phyloP scores from a whole-genome alignment of 2,329 filamentous ascomycete species.

The Penicillium sp. region DNA sequence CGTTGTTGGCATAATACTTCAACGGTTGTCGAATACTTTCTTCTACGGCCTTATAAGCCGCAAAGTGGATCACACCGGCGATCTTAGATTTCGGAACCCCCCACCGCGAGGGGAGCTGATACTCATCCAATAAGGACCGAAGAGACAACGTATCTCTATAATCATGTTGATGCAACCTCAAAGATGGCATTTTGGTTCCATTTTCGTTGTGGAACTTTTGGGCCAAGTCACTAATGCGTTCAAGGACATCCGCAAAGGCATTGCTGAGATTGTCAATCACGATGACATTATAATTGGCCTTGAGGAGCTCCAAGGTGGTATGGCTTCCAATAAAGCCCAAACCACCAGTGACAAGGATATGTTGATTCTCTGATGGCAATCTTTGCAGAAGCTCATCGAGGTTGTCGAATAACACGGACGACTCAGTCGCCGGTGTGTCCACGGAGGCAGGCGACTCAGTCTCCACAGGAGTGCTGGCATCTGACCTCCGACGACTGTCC shows the following conservation, averaged over 20 bases:
- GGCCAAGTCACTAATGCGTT: conserved; percentile 40
- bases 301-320: conserved; percentile 47
- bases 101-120: conserved; percentile 40
- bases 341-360: conserved; percentile 50
- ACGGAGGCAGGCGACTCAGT: conserved; percentile 33
- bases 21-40: conserved; percentile 66
- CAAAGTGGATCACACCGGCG: conserved; percentile 70
- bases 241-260: conserved; percentile 40
- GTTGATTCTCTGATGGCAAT: conserved; percentile 40
- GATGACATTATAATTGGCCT: conserved; percentile 46
- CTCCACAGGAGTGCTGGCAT: conserved; percentile 37
- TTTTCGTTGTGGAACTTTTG: conserved; percentile 41
- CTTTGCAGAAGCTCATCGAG: conserved; percentile 48
- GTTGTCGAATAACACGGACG: conserved; percentile 51
- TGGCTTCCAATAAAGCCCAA: conserved; percentile 50
- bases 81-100: conserved; percentile 54
- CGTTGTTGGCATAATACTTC: conserved; percentile 71
- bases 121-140: conserved; percentile 48
- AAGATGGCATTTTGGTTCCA: conserved; percentile 46
- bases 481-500: conserved; percentile 35
- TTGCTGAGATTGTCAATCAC: conserved; percentile 49
- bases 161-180: conserved; percentile 54
- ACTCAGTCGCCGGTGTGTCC: conserved; percentile 52
- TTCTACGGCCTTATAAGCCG: conserved; percentile 68
- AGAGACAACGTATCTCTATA: conserved; percentile 52